Percentiles rank a stretch among this genome's conserved stretches.
Conservation (phyloP, 441 rosid genomes). For the Populus trichocarpa region DNA sequence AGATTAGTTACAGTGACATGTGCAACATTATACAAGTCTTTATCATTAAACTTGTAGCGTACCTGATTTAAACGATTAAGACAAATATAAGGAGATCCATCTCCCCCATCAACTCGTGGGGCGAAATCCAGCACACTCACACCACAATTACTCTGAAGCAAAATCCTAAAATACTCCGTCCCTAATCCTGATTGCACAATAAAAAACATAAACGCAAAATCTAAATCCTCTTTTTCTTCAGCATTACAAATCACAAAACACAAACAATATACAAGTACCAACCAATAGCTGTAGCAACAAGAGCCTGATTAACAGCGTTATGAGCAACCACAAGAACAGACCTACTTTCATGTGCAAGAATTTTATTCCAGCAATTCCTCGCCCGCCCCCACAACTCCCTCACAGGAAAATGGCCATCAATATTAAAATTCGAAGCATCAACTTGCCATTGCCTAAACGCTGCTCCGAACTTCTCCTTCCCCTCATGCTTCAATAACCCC, state of each 20-base stretch:
- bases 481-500: constrained; percentile 88
- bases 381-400: constrained; percentile 90
- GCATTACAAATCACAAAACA: neutral
- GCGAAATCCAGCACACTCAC: constrained; percentile 85
- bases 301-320: constrained; percentile 94
- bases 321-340: constrained; percentile 95
- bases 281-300: constrained; percentile 84
- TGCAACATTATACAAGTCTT: neutral
- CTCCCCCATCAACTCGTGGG: constrained; percentile 55
- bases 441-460: constrained; percentile 77
- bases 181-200: constrained; percentile 54
- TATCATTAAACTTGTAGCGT: neutral
- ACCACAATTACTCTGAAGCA: constrained; percentile 94
- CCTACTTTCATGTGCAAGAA: constrained; percentile 69
- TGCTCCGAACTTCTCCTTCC: constrained; percentile 66
- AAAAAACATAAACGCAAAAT: neutral
- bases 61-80: constrained; percentile 94
- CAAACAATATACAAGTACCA: constrained; percentile 15
- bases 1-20: neutral
- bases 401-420: constrained; percentile 84
- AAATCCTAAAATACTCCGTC: constrained; percentile 73
- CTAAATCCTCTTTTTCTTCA: neutral
- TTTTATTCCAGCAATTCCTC: constrained; percentile 59
- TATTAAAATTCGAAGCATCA: constrained; percentile 71
- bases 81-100: constrained; percentile 62